phyloP scores from a whole-genome alignment of 2,329 filamentous ascomycete genomes.

The Pestalotiopsis sp. region DNA sequence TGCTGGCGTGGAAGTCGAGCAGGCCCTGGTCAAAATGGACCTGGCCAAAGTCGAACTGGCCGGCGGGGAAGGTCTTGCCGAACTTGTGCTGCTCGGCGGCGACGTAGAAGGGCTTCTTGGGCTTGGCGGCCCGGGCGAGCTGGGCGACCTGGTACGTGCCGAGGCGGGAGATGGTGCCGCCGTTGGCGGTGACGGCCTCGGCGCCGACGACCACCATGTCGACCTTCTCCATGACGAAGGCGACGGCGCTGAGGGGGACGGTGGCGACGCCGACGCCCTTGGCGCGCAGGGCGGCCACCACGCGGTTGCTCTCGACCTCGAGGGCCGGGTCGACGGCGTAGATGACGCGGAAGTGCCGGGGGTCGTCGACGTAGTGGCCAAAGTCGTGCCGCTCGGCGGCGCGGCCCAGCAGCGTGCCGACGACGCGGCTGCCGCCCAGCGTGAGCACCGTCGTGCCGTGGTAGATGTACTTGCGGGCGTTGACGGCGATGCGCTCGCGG shows the following conservation, averaged over 20 bases:
- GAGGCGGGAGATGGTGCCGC: conserved; percentile 86
- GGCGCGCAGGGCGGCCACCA: conserved; percentile 71
- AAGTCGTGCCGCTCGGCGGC: conserved; percentile 65
- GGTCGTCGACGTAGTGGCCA: conserved; percentile 48
- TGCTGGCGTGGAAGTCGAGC: conserved; percentile 29
- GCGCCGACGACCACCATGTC: conserved; percentile 69
- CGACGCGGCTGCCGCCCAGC: conserved; percentile 84
- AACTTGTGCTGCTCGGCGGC: conserved; percentile 98
- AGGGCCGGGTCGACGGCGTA: conserved; percentile 68
- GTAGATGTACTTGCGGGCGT: conserved; percentile 62
- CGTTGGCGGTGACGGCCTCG: conserved; percentile 93
- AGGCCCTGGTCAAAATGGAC: conserved; percentile 37
- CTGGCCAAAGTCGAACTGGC: conserved; percentile 59
- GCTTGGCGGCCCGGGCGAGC: conserved; percentile 67
- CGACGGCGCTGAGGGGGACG: conserved; percentile 75
- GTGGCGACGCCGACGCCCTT: conserved; percentile 82
- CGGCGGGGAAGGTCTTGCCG: conserved; percentile 80
- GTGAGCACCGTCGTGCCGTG: conserved; percentile 85
- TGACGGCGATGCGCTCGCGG: conserved; percentile 74
- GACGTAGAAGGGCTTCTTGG: conserved; percentile 72
- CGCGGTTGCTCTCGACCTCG: conserved; percentile 65
- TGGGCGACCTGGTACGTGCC: conserved; percentile 85
- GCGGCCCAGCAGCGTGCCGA: conserved; percentile 73
- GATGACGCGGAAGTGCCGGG: conserved; percentile 74
- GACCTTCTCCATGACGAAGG: conserved; percentile 77